A percentile compares a stretch with the other conserved stretches of the same genome.
These are phyloP conservation scores for Ganoderma boninense DNA, from an alignment of 1,284 basidiomycete species.

Conservation along the genomic window DNA sequence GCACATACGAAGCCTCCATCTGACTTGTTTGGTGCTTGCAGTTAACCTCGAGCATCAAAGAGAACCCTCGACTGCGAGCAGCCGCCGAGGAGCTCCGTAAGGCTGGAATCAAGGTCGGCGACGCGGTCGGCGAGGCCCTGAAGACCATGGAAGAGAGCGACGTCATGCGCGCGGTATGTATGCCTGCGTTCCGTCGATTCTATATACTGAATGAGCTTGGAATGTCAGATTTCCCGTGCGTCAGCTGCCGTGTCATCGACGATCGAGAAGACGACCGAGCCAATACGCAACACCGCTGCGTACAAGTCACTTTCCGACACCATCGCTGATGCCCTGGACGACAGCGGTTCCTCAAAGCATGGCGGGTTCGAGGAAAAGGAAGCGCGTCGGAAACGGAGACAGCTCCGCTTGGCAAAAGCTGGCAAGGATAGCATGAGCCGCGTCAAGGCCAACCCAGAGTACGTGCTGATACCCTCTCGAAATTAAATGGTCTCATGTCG, in stretches of 20 bases:
- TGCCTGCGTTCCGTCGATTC: background rate
- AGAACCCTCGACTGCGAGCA: slow-evolving; percentile 91
- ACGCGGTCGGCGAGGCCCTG: slow-evolving; percentile 92
- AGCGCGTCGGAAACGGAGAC: slow-evolving; percentile 78
- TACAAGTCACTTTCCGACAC: slow-evolving; percentile 94
- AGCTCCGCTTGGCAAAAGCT: slow-evolving; percentile 82
- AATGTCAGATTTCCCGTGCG: slow-evolving; percentile 75
- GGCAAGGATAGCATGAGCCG: slow-evolving; percentile 70
- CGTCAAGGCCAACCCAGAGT: slow-evolving; percentile 83
- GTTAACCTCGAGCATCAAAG: slow-evolving; percentile 94
- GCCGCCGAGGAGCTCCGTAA: slow-evolving; percentile 93
- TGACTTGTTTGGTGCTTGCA: slow-evolving; percentile 42
- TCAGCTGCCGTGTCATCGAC: slow-evolving; percentile 82
- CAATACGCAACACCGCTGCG: slow-evolving; percentile 93
- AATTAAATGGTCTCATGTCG: slow-evolving; percentile 6
- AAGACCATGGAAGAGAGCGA: slow-evolving; percentile 95
- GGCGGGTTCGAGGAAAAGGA: slow-evolving; percentile 96
- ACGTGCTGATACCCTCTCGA: slow-evolving; percentile 42
- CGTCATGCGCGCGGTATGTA: slow-evolving; percentile 82
- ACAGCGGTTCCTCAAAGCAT: slow-evolving; percentile 91
- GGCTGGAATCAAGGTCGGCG: slow-evolving; percentile 91
- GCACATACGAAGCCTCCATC: slow-evolving; percentile 11
- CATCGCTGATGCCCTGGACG: slow-evolving; percentile 92
- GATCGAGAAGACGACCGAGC: slow-evolving; percentile 87
- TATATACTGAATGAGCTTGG: background rate